Evolutionary conservation across 2,329 filamentous ascomycete species (phyloP), one percentile per base, ranked within the genome.

Genomic region (Venturia pyrina): DNA sequence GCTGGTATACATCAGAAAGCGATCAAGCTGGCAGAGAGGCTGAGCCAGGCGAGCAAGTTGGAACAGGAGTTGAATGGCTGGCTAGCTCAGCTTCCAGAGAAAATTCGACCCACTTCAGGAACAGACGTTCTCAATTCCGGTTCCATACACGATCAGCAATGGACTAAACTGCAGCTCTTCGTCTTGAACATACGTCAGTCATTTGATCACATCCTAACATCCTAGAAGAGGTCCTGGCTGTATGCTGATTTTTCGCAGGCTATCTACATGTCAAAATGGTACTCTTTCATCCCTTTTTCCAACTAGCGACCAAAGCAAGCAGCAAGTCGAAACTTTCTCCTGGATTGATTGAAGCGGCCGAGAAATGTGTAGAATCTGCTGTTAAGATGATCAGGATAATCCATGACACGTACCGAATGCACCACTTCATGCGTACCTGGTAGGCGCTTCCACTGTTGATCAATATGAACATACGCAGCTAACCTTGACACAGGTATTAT

Each of bases 391-490:
- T 79, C n/a, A 73, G 76, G 40, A 70, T 78, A 3, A 75, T 79
- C 17, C 72, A 78, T 61, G 72, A 77, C 19, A 78, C 76, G 21
- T 79, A 75, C 61, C 70, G 72, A 34, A 69, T 74, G 5, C 76
- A 78, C 63, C 72, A 72, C 0, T 78, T 77, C 67, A 78, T 78
- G 70, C 75, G 76, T 53, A 78, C 76, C 67, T 79, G 77, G 77
- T 78, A 70, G 15, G 70, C 67, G 70, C 68, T 17, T 34, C 4
- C 1, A 41, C 11, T 37, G 24, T 8, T 1, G 7, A 0, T 44
- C 11, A 4, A 1, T 6, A 10, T 46, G 48, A 19, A n/a, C 1
- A 32, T 7, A 17, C 24, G 46, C 21, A 59, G 1, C 43, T 53
- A 69, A 28, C 34, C 21, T 15, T 1, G 17, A 1, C 11, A 5